A percentile compares a stretch with the other conserved stretches of the same genome.
These are phyloP conservation scores for Pontederia crassipes DNA, from an alignment of 176 grass and related monocot genomes.

Conservation along the genomic window DNA sequence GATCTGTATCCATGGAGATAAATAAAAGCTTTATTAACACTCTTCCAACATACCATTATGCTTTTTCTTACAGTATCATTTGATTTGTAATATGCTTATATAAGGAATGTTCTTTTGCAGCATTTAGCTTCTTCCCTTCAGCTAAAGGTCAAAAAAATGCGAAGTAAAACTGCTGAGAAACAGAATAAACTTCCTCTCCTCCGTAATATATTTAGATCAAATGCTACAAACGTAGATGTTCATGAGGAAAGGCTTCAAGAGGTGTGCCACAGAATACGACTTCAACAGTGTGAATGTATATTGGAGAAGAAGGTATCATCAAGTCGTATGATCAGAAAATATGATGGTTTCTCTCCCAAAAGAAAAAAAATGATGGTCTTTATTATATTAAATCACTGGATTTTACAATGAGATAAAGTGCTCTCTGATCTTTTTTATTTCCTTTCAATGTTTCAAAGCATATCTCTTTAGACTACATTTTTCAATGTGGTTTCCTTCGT, in stretches of 20 bases:
- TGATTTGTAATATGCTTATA: neutral
- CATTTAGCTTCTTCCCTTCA: slow-evolving; percentile 44
- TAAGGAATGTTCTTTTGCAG: slow-evolving; percentile 22
- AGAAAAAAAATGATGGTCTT: too few species aligned
- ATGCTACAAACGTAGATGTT: slow-evolving; percentile 16
- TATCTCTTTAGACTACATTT: too few species aligned
- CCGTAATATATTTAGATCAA: slow-evolving; percentile 34
- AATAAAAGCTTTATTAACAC: neutral
- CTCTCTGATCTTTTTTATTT: too few species aligned
- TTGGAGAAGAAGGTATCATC: slow-evolving; percentile 51
- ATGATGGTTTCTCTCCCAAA: too few species aligned
- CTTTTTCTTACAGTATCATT: neutral
- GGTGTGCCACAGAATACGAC: slow-evolving; percentile 30
- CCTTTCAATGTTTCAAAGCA: too few species aligned
- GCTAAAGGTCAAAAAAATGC: slow-evolving; percentile 31
- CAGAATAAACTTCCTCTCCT: slow-evolving; percentile 27
- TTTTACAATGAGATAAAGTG: too few species aligned
- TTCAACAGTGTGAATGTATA: slow-evolving; percentile 49
- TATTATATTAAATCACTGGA: too few species aligned
- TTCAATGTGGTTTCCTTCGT: too few species aligned
- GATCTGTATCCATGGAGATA: too few species aligned
- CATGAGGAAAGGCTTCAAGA: slow-evolving; percentile 47
- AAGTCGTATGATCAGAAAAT: too few species aligned
- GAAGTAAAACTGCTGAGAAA: slow-evolving; percentile 20
- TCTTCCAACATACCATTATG: neutral